Percentiles rank a stretch among this genome's conserved stretches.
Conservation (phyloP, 2,329 filamentous ascomycete species). For the Ophiostoma ips region DNA sequence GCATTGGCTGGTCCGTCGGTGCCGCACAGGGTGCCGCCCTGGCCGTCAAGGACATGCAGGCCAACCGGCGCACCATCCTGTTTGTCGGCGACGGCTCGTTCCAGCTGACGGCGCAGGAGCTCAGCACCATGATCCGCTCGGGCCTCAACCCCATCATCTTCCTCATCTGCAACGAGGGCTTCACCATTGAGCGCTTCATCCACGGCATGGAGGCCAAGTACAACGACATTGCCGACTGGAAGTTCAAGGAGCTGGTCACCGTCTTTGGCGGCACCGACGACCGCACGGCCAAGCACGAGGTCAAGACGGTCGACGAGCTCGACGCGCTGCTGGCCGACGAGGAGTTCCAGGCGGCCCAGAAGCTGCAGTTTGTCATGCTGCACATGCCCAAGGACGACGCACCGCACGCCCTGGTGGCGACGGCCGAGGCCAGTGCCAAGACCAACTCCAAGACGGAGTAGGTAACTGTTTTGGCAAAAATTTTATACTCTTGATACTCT, state of each 20-base stretch:
- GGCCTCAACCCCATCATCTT: slow-evolving; percentile 68
- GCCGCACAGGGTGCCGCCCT: slow-evolving; percentile 52
- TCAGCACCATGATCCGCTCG: slow-evolving; percentile 71
- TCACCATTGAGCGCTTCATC: slow-evolving; percentile 79
- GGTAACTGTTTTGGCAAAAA: too few relatives aligned
- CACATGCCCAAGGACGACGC: slow-evolving; percentile 72
- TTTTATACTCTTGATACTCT: neutral
- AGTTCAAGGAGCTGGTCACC: slow-evolving; percentile 30
- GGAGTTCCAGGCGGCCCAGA: slow-evolving; percentile 29
- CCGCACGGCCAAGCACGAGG: slow-evolving; percentile 13
- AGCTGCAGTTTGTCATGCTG: slow-evolving; percentile 62
- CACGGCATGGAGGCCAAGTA: slow-evolving; percentile 69
- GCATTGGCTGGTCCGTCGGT: slow-evolving; percentile 47
- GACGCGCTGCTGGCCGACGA: slow-evolving; percentile 11
- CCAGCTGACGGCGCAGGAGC: slow-evolving; percentile 71
- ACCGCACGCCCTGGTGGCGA: slow-evolving; percentile 53
- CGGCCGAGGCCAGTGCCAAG: slow-evolving; percentile 55
- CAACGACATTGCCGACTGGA: slow-evolving; percentile 70
- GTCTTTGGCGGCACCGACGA: slow-evolving; percentile 13
- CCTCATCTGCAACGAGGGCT: slow-evolving; percentile 76
- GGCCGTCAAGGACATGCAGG: slow-evolving; percentile 41
- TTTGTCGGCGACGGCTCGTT: slow-evolving; percentile 85
- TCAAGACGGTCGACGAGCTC: slow-evolving; percentile 13
- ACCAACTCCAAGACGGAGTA: slow-evolving; percentile 41
- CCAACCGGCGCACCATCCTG: slow-evolving; percentile 55